Evolutionary conservation across 805 yeast genomes (phyloP).

Genomic region (Lachancea lanzarotensis): DNA sequence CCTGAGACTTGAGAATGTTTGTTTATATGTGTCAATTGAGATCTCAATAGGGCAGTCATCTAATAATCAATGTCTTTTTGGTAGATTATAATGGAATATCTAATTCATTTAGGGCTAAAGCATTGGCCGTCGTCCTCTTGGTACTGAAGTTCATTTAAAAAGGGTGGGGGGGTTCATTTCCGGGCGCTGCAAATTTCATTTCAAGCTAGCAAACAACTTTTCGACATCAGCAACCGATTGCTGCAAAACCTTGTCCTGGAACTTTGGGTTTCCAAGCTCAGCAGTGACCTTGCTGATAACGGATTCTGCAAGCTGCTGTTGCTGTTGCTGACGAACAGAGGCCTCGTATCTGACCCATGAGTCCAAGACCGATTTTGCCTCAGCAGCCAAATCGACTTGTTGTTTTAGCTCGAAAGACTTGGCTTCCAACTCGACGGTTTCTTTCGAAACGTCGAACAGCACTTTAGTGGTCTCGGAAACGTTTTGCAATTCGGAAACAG

Average conservation of each 20-base stretch:
- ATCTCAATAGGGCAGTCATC: too few species aligned
- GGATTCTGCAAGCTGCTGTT: slow-evolving; percentile 78
- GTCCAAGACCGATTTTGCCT: slow-evolving; percentile 93
- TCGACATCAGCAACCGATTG: slow-evolving; percentile 93
- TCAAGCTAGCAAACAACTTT: slow-evolving; percentile 55
- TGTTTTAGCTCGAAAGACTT: slow-evolving; percentile 90
- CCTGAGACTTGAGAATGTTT: too few species aligned
- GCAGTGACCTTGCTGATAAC: slow-evolving; percentile 85
- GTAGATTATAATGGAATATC: slow-evolving; percentile 17
- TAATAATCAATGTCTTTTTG: neutral
- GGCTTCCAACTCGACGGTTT: slow-evolving; percentile 94
- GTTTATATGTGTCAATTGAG: too few species aligned
- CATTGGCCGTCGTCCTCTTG: neutral
- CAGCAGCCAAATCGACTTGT: slow-evolving; percentile 74
- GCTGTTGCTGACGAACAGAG: slow-evolving; percentile 93
- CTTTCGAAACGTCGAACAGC: slow-evolving; percentile 89
- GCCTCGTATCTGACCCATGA: slow-evolving; percentile 99
- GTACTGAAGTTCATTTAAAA: neutral
- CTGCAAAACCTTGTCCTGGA: slow-evolving; percentile 86
- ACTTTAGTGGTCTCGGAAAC: slow-evolving; percentile 88
- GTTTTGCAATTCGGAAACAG: slow-evolving; percentile 83
- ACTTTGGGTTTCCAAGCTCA: slow-evolving; percentile 78
- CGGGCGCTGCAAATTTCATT: slow-evolving; percentile 11
- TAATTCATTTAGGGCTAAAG: slow-evolving; percentile 14
- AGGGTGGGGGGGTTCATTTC: neutral